phyloP scores from a whole-genome alignment of 768 basidiomycete genomes.

The Multifurca ochricompacta region DNA sequence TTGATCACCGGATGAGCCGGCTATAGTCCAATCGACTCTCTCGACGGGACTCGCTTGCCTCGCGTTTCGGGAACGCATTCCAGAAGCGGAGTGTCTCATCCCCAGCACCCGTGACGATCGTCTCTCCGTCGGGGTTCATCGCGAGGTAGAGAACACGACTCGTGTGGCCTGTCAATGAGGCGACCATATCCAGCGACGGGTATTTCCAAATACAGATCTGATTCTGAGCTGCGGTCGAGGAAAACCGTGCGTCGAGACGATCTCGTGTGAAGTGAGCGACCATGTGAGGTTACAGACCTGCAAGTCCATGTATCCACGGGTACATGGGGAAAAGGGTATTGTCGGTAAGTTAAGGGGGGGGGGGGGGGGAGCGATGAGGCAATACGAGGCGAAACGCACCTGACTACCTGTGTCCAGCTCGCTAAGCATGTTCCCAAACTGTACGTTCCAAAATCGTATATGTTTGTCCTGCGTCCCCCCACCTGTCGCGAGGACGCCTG shows the following conservation, averaged over 20 bases:
- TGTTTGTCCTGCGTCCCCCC: conserved; percentile 99
- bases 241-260: conserved; percentile 97
- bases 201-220: conserved; percentile 97
- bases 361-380: not conserved
- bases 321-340: not conserved
- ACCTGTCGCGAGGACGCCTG: conserved; percentile 86
- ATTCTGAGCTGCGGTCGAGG: conserved; percentile 87
- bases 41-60: conserved; percentile 32
- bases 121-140: conserved; percentile 95
- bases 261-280: conserved; percentile 92
- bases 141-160: conserved; percentile 95
- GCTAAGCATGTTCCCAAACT: conserved; percentile 74
- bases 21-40: conserved; percentile 41
- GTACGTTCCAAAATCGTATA: conserved; percentile 95
- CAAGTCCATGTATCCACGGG: not conserved
- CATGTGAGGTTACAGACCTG: conserved; percentile 98
- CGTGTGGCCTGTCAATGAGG: conserved; percentile 88
- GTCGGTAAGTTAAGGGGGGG: not conserved
- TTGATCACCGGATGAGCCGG: conserved; percentile 33
- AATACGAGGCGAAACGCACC: conserved; percentile 51
- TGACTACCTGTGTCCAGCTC: conserved; percentile 95
- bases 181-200: conserved; percentile 89
- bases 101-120: conserved; percentile 95
- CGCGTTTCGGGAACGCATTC: conserved; percentile 90
- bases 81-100: conserved; percentile 97